These are phyloP conservation scores for Trichoderma orchidacearum DNA, from an alignment of 495 filamentous ascomycete genomes.

Conservation along the genomic window DNA sequence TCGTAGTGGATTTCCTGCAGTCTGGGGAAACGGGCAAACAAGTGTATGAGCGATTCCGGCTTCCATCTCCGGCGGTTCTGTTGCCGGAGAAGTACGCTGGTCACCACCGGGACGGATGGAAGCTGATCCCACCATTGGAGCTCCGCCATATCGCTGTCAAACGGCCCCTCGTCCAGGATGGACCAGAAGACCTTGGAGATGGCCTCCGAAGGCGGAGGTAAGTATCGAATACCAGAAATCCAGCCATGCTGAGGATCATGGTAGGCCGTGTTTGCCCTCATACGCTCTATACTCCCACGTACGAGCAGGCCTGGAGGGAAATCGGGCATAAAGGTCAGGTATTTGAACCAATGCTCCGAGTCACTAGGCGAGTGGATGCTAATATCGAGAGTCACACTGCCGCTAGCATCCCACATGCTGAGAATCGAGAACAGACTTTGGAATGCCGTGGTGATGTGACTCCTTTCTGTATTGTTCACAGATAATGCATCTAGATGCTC, in stretches of 20 bases:
- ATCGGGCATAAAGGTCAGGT: conserved; percentile 18
- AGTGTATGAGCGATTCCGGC: conserved; percentile 12
- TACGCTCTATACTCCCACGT: conserved; percentile 9
- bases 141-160: conserved; percentile 11
- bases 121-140: conserved; percentile 17
- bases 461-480: too few relatives aligned
- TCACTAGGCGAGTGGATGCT: conserved; percentile 25
- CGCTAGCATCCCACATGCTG: conserved; percentile 19
- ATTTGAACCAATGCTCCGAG: conserved; percentile 19
- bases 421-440: too few relatives aligned
- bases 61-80: conserved; percentile 19
- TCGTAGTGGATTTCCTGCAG: conserved; percentile 20
- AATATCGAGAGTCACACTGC: conserved; percentile 23
- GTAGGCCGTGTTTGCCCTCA: conserved; percentile 9
- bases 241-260: conserved; percentile 15
- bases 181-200: conserved; percentile 12
- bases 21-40: conserved; percentile 17
- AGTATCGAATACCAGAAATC: conserved; percentile 13
- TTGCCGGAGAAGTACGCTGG: conserved; percentile 18
- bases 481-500: too few relatives aligned
- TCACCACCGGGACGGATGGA: conserved; percentile 15
- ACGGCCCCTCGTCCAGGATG: conserved; percentile 10
- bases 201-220: conserved; percentile 8
- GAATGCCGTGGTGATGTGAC: too few relatives aligned
- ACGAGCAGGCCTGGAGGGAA: too few relatives aligned